Percentiles rank a stretch among this genome's conserved stretches.
phyloP scores from a whole-genome alignment of 2,329 filamentous ascomycete genomes.

The Neospermospora avenae region DNA sequence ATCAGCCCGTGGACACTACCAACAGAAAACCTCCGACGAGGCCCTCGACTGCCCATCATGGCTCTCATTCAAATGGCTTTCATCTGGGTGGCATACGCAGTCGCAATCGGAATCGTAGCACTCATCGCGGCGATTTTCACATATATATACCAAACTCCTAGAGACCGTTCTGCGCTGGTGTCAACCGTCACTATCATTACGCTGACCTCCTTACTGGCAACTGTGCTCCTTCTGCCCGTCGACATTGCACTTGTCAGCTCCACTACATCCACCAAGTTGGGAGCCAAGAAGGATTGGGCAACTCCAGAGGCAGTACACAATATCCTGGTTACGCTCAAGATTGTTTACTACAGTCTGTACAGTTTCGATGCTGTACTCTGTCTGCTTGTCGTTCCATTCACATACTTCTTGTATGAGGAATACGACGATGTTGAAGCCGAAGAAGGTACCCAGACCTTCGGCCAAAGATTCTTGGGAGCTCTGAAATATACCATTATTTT shows the following conservation, averaged over 20 bases:
- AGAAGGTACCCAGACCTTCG: constrained; percentile 68
- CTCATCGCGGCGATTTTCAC: constrained; percentile 79
- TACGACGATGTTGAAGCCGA: constrained; percentile 89
- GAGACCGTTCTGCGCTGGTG: constrained; percentile 79
- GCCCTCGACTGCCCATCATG: constrained; percentile 25
- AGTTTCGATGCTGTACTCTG: constrained; percentile 88
- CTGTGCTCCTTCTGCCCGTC: constrained; percentile 86
- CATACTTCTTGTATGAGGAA: constrained; percentile 98
- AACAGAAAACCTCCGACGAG: constrained; percentile 6
- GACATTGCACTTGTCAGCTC: constrained; percentile 94
- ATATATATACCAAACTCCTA: constrained; percentile 85
- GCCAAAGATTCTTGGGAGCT: constrained; percentile 73
- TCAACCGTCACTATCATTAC: constrained; percentile 84
- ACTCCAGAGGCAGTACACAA: constrained; percentile 74
- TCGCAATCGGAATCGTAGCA: constrained; percentile 74
- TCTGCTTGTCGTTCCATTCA: constrained; percentile 85
- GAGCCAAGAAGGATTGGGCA: constrained; percentile 92
- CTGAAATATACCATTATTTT: constrained; percentile 90
- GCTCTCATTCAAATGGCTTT: constrained; percentile 77
- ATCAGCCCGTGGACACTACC: constrained; percentile 6
- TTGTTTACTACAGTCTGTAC: constrained; percentile 92
- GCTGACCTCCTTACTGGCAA: constrained; percentile 82
- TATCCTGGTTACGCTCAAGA: constrained; percentile 76
- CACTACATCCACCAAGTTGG: constrained; percentile 71
- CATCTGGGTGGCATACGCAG: constrained; percentile 92